These are phyloP conservation scores for Pilobolus umbonatus DNA, from an alignment of 192 early-diverging fungal species.

Conservation along the genomic window DNA sequence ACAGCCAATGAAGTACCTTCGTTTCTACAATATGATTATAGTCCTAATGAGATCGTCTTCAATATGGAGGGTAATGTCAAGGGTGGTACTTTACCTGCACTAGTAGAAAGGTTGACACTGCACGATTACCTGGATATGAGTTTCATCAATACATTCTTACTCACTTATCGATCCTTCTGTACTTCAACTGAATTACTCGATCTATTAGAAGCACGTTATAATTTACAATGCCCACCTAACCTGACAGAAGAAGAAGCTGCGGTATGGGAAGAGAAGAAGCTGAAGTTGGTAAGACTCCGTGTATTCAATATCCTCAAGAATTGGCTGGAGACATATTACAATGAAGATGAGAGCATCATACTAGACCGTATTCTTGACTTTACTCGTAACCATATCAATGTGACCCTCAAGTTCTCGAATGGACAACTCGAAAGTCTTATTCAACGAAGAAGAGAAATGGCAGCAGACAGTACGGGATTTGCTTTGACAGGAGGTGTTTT, in stretches of 20 bases:
- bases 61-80: conserved; percentile 77
- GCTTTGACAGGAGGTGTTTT: conserved; percentile 41
- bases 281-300: conserved; percentile 80
- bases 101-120: conserved; percentile 76
- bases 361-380: conserved; percentile 19
- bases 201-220: conserved; percentile 71
- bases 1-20: conserved; percentile 40
- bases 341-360: conserved; percentile 63
- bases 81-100: conserved; percentile 73
- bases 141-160: conserved; percentile 81
- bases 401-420: conserved; percentile 22
- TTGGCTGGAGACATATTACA: conserved; percentile 88
- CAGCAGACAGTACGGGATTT: conserved; percentile 11
- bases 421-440: conserved; percentile 25
- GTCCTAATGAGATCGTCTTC: conserved; percentile 59
- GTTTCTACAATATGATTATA: conserved; percentile 68
- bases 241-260: conserved; percentile 61
- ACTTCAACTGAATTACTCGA: conserved; percentile 73
- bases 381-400: conserved; percentile 17
- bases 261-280: conserved; percentile 82
- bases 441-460: conserved; percentile 30
- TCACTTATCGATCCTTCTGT: conserved; percentile 89
- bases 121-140: conserved; percentile 65
- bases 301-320: conserved; percentile 91
- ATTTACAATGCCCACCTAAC: conserved; percentile 61